phyloP scores from a whole-genome alignment of 1,284 basidiomycete genomes.

The Cutaneotrichosporon mucoides region DNA sequence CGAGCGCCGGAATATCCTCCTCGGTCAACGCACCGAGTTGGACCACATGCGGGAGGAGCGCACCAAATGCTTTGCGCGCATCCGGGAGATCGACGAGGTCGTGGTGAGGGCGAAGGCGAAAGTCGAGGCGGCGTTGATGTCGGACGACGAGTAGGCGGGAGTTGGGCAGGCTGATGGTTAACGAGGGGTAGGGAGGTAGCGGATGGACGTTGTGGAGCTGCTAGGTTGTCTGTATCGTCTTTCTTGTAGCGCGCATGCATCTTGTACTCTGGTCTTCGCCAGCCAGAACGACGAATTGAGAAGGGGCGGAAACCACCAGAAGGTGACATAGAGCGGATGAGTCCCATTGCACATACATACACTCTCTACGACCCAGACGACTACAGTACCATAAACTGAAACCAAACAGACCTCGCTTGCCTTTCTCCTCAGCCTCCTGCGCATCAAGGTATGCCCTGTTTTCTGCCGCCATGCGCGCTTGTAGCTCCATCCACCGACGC shows the following conservation, averaged over 20 bases:
- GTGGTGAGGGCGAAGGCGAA: background rate
- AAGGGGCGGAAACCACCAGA: too few relatives aligned
- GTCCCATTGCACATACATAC: too few relatives aligned
- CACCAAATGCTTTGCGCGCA: background rate
- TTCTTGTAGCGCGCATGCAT: too few relatives aligned
- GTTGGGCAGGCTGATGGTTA: too few relatives aligned
- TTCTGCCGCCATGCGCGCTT: conserved; percentile 11
- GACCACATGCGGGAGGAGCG: background rate
- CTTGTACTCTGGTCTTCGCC: too few relatives aligned
- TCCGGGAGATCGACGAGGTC: background rate
- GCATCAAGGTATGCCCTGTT: background rate
- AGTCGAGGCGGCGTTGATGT: background rate
- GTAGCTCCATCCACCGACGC: conserved; percentile 8
- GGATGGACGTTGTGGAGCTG: too few relatives aligned
- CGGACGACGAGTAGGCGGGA: background rate
- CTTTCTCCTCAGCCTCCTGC: background rate
- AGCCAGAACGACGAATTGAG: too few relatives aligned
- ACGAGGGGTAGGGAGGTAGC: too few relatives aligned
- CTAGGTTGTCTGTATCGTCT: too few relatives aligned
- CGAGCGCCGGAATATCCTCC: background rate
- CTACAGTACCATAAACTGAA: background rate
- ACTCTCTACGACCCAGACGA: background rate
- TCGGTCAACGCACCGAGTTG: background rate
- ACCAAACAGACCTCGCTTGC: background rate
- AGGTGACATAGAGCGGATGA: too few relatives aligned